Evolutionary conservation across 768 basidiomycete species (phyloP), one percentile per base, ranked within the genome.

Genomic region (Tulasnella sp.): DNA sequence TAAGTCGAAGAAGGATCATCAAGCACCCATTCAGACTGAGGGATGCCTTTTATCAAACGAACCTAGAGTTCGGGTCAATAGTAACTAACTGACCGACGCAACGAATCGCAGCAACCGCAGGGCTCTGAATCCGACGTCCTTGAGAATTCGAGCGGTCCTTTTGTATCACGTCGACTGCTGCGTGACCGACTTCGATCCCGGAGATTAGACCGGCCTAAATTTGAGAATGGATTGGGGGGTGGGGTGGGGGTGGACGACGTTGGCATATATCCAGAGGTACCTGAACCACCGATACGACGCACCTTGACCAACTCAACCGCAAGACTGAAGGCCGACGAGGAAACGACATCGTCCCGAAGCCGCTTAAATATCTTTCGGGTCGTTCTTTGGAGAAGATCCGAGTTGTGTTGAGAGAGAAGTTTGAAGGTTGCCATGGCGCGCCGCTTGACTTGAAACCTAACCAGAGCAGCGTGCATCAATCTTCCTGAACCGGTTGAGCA

Each of bases 361-460:
- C 76, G 68, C 89, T 37, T 83, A 79, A 39, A 89, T 87, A 83
- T 76, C 82, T 85, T 39, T 84, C 40, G 15, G 87, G 77, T 71
- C 83, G 84, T 29, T 80, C 78, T 31, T 84, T 67, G 91, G 79
- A 25, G 90, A 80, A 78, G 39, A 6, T 86, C 85, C 4, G 84
- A 78, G 39, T 89, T 87, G 58, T 83, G 81, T 67, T 77, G 81
- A 14, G 89, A 87, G 31, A 93, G 83, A 15, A 85, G 83, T 58
- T 87, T 85, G 78, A 89, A 87, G 1, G 89, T 90, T 40, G 89
- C 82, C 52, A 93, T 81, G 14, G 90, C 86, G 67, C 91, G 87
- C 77, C 89, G 86, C 49, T 89, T 89, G 69, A 94, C 85, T 79
- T 86, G 84, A 11, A 84, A 80, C 40, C 92, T 93, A 79, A 11